These are phyloP conservation scores for Termitomyces sp. DNA, from an alignment of 768 basidiomycete genomes.

Conservation along the genomic window DNA sequence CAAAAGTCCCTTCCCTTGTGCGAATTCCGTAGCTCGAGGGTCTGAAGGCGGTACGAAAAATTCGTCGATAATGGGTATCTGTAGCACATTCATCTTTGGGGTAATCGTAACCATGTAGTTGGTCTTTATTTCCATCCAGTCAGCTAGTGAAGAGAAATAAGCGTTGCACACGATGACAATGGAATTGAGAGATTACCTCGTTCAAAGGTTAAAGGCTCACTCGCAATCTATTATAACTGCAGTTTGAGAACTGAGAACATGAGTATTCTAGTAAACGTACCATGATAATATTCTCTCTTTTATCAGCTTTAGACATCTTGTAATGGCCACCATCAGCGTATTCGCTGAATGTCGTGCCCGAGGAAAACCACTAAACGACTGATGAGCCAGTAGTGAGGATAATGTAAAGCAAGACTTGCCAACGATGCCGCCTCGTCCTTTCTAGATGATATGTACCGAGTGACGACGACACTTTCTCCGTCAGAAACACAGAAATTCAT, in stretches of 20 bases:
- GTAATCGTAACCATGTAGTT: slow-evolving; percentile 96
- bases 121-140: slow-evolving; percentile 99
- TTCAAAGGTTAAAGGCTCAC: slow-evolving; percentile 96
- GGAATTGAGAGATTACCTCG: slow-evolving; percentile 47
- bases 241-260: slow-evolving; percentile 1
- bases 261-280: slow-evolving; percentile 27
- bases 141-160: slow-evolving; percentile 44
- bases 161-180: background rate
- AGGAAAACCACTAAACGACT: slow-evolving; percentile 78
- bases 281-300: slow-evolving; percentile 95
- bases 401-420: slow-evolving; percentile 33
- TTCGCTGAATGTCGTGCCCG: slow-evolving; percentile 92
- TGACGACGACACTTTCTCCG: slow-evolving; percentile 89
- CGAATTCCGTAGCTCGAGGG: slow-evolving; percentile 81
- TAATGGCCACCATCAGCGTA: slow-evolving; percentile 87
- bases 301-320: slow-evolving; percentile 94
- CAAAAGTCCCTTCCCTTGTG: slow-evolving; percentile 81
- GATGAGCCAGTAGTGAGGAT: background rate
- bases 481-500: slow-evolving; percentile 98
- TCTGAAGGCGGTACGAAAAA: slow-evolving; percentile 89
- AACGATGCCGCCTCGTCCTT: slow-evolving; percentile 91
- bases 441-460: slow-evolving; percentile 90
- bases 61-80: slow-evolving; percentile 92
- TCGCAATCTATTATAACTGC: slow-evolving; percentile 56
- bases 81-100: slow-evolving; percentile 91